These are phyloP conservation scores for Candida easanensis DNA, from an alignment of 805 yeast species.

Conservation along the genomic window DNA sequence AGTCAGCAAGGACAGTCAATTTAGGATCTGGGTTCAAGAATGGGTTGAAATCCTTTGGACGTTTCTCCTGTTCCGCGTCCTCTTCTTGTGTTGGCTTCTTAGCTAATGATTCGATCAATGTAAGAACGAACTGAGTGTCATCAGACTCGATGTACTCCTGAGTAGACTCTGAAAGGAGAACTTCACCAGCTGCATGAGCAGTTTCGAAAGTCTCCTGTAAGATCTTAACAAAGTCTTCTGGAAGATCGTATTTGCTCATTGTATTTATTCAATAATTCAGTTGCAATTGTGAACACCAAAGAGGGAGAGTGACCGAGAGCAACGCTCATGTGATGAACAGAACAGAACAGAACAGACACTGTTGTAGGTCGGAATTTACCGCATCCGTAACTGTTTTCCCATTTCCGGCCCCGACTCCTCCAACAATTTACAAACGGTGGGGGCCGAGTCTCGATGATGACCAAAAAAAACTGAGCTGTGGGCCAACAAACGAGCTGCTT, in stretches of 20 bases:
- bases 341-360: too few relatives aligned
- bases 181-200: constrained; percentile 45
- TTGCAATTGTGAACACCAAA: too few relatives aligned
- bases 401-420: too few relatives aligned
- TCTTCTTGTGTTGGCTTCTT: constrained; percentile 38
- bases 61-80: constrained; percentile 29
- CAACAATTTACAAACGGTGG: too few relatives aligned
- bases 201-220: constrained; percentile 41
- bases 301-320: too few relatives aligned
- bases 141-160: constrained; percentile 29
- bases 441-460: too few relatives aligned
- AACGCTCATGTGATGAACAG: too few relatives aligned
- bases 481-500: too few relatives aligned
- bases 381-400: too few relatives aligned
- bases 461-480: too few relatives aligned
- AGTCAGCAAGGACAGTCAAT: constrained; percentile 55
- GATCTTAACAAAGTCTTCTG: constrained; percentile 36
- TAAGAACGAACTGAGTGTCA: constrained; percentile 31
- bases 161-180: constrained; percentile 51
- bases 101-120: constrained; percentile 31
- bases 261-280: too few relatives aligned
- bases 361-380: too few relatives aligned
- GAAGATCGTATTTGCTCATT: constrained; percentile 29
- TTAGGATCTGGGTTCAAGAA: constrained; percentile 79
- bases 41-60: constrained; percentile 53